Conservation (phyloP, 768 basidiomycete genomes). For the Podaxis sp. region DNA sequence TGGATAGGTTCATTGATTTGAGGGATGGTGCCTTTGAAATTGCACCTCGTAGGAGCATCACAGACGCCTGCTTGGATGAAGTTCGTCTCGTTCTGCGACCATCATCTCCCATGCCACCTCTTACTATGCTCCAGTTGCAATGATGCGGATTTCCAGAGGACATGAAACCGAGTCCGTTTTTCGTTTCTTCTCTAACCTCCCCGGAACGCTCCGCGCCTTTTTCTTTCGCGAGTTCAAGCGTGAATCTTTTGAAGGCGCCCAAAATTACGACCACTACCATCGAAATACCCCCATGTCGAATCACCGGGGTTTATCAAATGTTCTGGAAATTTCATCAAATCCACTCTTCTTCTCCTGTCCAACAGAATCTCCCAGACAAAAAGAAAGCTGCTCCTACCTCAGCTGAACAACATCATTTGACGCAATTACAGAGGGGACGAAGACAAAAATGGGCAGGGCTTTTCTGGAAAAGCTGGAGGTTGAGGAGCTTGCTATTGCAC, state of each 20-base stretch:
- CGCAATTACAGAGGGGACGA: not conserved
- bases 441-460: not conserved
- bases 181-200: not conserved
- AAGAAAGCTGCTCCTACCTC: not conserved
- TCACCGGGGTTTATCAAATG: not conserved
- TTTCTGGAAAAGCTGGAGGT: not conserved
- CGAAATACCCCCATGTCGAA: not conserved
- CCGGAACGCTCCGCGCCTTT: not conserved
- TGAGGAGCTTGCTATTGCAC: not conserved
- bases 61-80: not conserved
- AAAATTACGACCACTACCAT: not conserved
- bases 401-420: not conserved
- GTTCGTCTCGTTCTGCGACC: not conserved
- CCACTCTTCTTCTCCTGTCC: not conserved
- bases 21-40: not conserved
- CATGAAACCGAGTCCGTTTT: not conserved
- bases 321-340: not conserved
- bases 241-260: not conserved
- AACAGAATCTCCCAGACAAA: not conserved
- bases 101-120: not conserved
- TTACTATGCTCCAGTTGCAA: not conserved
- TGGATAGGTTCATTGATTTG: not conserved
- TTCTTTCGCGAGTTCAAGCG: not conserved
- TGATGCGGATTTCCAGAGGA: not conserved
- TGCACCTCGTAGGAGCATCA: not conserved